Percentiles rank a stretch among this genome's conserved stretches.
Evolutionary conservation across 176 grass and related monocot species (phyloP).

Genomic region (Ensete ventricosum): DNA sequence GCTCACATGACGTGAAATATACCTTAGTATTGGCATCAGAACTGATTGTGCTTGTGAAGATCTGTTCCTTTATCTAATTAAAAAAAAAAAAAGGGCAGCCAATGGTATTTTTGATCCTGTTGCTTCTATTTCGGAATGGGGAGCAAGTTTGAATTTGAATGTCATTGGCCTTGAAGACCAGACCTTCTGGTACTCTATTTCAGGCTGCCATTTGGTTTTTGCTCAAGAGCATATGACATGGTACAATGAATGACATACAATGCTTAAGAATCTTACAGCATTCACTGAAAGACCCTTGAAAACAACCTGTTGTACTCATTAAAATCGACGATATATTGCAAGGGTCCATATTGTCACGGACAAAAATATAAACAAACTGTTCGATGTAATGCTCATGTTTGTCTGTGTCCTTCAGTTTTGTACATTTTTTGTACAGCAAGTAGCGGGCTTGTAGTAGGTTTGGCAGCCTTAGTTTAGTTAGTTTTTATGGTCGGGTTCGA

Average conservation of each 20-base stretch:
- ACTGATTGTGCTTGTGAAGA: no score
- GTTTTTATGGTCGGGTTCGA: no score
- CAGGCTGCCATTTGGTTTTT: slow-evolving; percentile 18
- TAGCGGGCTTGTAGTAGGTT: no score
- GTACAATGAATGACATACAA: slow-evolving; percentile 28
- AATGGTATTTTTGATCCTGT: not conserved
- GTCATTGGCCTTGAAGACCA: not conserved
- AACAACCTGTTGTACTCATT: slow-evolving; percentile 39
- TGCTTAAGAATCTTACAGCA: slow-evolving; percentile 36
- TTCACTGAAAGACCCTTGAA: slow-evolving; percentile 32
- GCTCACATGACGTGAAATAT: no score
- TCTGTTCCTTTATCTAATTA: no score
- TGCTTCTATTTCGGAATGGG: not conserved
- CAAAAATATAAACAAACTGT: no score
- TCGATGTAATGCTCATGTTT: no score
- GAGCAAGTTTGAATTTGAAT: not conserved
- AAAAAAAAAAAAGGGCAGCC: no score
- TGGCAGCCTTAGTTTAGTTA: no score
- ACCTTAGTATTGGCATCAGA: no score
- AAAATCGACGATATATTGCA: slow-evolving; percentile 12
- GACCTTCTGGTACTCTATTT: slow-evolving; percentile 2
- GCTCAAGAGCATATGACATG: slow-evolving; percentile 17
- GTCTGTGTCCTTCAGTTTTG: no score
- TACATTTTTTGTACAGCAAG: no score
- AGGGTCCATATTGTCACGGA: slow-evolving; percentile 36